Evolutionary conservation across 2,329 filamentous ascomycete species (phyloP).

Genomic region (Fusarium sp.): DNA sequence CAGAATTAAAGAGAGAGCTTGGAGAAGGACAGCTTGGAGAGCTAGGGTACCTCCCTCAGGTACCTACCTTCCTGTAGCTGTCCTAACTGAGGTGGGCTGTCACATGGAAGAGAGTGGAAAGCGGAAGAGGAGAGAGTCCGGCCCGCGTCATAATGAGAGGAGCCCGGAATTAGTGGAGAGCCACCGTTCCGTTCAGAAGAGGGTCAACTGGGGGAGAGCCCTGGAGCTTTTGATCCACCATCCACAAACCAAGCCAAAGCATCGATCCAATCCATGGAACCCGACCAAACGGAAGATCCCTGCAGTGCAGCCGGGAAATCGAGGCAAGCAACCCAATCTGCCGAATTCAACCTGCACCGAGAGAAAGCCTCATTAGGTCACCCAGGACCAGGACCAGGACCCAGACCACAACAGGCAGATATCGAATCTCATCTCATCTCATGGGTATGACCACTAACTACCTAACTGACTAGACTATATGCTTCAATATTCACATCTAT

Average conservation of each 20-base stretch:
- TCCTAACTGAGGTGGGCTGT: conserved; percentile 4
- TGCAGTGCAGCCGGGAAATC: conserved; percentile 20
- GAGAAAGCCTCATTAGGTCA: background rate
- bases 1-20: background rate
- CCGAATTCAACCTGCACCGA: background rate
- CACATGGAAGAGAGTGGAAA: conserved; percentile 37
- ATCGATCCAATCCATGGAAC: background rate
- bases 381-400: background rate
- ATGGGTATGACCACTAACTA: background rate
- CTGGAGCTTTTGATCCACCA: conserved; percentile 12
- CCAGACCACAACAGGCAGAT: background rate
- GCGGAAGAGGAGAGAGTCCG: conserved; percentile 22
- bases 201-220: background rate
- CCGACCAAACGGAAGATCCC: background rate
- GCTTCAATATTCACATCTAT: conserved; percentile 23
- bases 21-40: conserved; percentile 8
- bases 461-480: background rate
- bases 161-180: conserved; percentile 10
- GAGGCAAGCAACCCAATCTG: background rate
- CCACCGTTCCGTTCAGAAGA: background rate
- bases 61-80: background rate
- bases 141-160: conserved; percentile 25
- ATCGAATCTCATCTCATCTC: background rate
- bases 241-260: background rate
- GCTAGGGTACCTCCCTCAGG: background rate